Percentiles rank a stretch among this genome's conserved stretches.
Evolutionary conservation across 2,329 filamentous ascomycete species (phyloP).

Genomic region (Thielaviopsis musarum): DNA sequence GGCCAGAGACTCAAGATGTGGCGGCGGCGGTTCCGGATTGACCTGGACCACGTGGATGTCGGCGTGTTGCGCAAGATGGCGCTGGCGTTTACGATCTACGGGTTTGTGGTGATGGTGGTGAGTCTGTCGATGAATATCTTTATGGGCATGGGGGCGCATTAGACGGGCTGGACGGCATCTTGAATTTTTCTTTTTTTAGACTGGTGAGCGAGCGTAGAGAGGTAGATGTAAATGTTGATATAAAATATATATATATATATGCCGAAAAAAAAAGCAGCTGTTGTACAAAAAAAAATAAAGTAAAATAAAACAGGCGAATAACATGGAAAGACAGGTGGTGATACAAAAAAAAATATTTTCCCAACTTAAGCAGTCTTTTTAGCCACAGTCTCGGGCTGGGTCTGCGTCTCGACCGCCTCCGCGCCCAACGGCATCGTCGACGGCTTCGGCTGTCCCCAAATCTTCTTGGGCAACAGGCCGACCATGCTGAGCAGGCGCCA

Average conservation of each 20-base stretch:
- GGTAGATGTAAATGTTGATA: too few relatives aligned
- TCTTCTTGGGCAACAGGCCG: constrained; percentile 14
- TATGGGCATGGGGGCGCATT: constrained; percentile 3
- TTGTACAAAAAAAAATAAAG: neutral
- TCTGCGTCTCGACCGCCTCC: neutral
- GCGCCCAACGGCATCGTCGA: constrained; percentile 2
- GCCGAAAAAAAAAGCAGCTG: neutral
- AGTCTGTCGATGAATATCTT: constrained; percentile 66
- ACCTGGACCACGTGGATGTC: constrained; percentile 46
- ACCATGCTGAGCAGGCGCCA: constrained; percentile 81
- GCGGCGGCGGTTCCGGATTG: constrained; percentile 41
- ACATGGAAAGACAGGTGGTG: neutral
- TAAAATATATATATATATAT: neutral
- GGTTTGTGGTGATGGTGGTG: constrained; percentile 72
- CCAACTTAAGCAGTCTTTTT: neutral
- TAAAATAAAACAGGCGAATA: neutral
- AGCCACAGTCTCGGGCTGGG: neutral
- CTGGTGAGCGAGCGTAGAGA: too few relatives aligned
- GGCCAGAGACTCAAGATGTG: constrained; percentile 16
- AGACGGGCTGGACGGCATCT: neutral
- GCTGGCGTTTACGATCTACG: constrained; percentile 65
- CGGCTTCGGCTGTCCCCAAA: constrained; percentile 10
- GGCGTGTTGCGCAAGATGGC: constrained; percentile 53
- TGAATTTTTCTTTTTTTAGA: too few relatives aligned
- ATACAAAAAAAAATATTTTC: neutral